Evolutionary conservation across 1,139 yeast species (phyloP).

Genomic region (Spathaspora sp.): DNA sequence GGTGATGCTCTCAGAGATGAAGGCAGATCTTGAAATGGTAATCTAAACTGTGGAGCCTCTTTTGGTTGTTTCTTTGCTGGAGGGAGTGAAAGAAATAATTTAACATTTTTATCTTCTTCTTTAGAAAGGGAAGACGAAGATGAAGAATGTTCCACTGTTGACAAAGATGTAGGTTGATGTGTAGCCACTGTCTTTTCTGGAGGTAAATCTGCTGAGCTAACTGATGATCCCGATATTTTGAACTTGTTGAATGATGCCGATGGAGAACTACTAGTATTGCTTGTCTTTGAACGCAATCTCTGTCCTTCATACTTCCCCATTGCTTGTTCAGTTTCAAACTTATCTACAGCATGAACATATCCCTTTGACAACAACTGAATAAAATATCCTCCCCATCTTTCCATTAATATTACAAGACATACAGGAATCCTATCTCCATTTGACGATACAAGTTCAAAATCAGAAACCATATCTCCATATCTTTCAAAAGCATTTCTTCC

Average conservation of each 20-base stretch:
- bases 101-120: conserved; percentile 13
- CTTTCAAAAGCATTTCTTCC: conserved; percentile 75
- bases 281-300: conserved; percentile 12
- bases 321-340: conserved; percentile 38
- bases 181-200: neutral
- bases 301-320: conserved; percentile 10
- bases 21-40: conserved; percentile 57
- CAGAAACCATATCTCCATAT: conserved; percentile 62
- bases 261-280: conserved; percentile 7
- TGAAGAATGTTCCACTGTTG: neutral
- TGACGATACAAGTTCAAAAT: conserved; percentile 65
- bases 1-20: conserved; percentile 3
- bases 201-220: conserved; percentile 11
- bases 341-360: conserved; percentile 57
- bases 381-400: conserved; percentile 75
- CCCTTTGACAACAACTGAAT: conserved; percentile 60
- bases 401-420: conserved; percentile 57
- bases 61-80: conserved; percentile 22
- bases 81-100: conserved; percentile 24
- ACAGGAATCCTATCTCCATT: conserved; percentile 68
- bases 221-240: conserved; percentile 16
- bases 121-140: conserved; percentile 1
- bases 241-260: conserved; percentile 10
- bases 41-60: conserved; percentile 52
- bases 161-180: neutral